A percentile compares a stretch with the other conserved stretches of the same genome.
Evolutionary conservation across 2,329 filamentous ascomycete genomes (phyloP).

Genomic region (Diaporthe citri): DNA sequence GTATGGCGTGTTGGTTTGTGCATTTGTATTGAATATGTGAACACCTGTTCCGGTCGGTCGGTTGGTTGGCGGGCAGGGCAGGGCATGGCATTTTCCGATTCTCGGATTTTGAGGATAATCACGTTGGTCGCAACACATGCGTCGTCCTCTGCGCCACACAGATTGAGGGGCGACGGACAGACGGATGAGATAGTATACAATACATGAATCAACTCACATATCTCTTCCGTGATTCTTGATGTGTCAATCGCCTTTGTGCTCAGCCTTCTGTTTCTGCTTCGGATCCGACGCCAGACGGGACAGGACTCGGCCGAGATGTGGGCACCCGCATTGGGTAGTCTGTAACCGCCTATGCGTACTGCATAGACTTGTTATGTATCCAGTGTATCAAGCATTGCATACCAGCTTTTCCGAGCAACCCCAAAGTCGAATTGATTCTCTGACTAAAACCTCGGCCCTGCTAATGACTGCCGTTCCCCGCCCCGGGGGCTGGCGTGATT

Average conservation of each 20-base stretch:
- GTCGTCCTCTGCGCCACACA: neutral
- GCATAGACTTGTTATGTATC: neutral
- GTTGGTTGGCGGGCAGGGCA: constrained; percentile 7
- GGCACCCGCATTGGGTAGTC: neutral
- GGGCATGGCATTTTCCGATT: constrained; percentile 6
- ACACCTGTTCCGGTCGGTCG: neutral
- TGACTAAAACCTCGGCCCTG: neutral
- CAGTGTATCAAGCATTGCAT: neutral
- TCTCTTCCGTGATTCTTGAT: neutral
- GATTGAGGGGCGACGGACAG: neutral
- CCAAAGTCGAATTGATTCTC: neutral
- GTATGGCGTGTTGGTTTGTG: constrained; percentile 20
- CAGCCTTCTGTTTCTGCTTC: neutral
- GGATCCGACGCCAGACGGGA: neutral
- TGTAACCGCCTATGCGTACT: neutral
- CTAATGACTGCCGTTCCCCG: constrained; percentile 25
- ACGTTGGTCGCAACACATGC: neutral
- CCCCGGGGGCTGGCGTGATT: neutral
- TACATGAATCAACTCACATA: constrained; percentile 22
- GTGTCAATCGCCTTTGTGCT: neutral
- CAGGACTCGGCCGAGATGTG: constrained; percentile 2
- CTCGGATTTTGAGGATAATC: constrained; percentile 20
- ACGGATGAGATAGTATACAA: constrained; percentile 3
- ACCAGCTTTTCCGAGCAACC: neutral
- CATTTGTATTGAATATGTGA: constrained; percentile 25